Conservation (phyloP, 176 grass and related monocot species). For the Carex parvula region DNA sequence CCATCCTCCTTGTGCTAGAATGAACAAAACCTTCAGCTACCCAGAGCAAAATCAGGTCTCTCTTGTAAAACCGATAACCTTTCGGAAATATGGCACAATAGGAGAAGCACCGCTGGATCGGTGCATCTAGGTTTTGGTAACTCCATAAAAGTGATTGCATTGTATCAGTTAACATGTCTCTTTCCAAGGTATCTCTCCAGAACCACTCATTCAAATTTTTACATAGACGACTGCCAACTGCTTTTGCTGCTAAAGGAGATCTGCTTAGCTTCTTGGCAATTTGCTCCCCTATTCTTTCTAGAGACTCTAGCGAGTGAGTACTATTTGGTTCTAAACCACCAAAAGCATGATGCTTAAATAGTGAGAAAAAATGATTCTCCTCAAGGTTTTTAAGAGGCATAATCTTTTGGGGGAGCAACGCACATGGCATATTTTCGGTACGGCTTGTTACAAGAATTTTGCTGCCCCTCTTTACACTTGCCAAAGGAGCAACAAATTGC, state of each 20-base stretch:
- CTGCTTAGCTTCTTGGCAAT: background rate
- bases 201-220: background rate
- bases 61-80: no score
- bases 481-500: conserved; percentile 16
- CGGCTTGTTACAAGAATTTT: background rate
- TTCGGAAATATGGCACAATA: conserved; percentile 16
- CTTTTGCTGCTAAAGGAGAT: conserved; percentile 11
- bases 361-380: background rate
- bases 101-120: conserved; percentile 10
- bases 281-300: background rate
- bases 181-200: conserved; percentile 1
- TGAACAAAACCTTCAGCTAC: conserved; percentile 19
- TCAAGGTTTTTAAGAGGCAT: background rate
- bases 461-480: background rate
- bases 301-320: background rate
- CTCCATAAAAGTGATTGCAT: background rate
- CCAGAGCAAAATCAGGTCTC: conserved; percentile 1
- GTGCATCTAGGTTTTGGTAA: conserved; percentile 12
- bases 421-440: background rate
- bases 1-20: background rate
- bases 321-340: background rate
- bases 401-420: background rate
- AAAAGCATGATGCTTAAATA: conserved; percentile 16
- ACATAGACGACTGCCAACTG: background rate
- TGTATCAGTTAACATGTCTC: background rate